A percentile compares a stretch with the other conserved stretches of the same genome.
phyloP scores from a whole-genome alignment of 192 early-diverging fungal species.

The Coemansia sp. region DNA sequence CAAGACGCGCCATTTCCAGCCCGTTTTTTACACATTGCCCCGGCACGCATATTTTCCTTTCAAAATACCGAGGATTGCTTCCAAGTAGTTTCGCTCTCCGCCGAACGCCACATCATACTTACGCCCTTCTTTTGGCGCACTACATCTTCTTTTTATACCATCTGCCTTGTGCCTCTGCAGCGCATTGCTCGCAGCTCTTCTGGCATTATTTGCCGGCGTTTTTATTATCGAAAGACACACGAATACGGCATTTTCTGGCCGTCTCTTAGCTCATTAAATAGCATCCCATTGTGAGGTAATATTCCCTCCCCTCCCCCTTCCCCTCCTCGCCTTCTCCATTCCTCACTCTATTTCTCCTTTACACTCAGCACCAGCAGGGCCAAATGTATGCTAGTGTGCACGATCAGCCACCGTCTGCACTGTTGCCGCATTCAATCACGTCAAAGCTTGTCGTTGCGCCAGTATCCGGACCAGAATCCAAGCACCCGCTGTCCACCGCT shows the following conservation, averaged over 20 bases:
- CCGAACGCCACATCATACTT: conserved; percentile 6
- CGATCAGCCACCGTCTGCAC: conserved; percentile 46
- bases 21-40: not conserved
- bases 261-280: conserved; percentile 10
- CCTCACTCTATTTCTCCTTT: conserved; percentile 6
- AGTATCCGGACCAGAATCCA: conserved; percentile 30
- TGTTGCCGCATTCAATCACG: conserved; percentile 45
- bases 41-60: conserved; percentile 4
- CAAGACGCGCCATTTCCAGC: not conserved
- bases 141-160: conserved; percentile 3
- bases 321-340: conserved; percentile 9
- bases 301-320: conserved; percentile 10
- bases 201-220: conserved; percentile 10
- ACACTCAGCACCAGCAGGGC: conserved; percentile 10
- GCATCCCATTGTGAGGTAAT: conserved; percentile 34
- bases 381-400: conserved; percentile 51
- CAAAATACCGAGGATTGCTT: conserved; percentile 6
- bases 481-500: conserved; percentile 26
- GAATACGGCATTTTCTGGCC: not conserved
- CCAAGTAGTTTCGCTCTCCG: conserved; percentile 7
- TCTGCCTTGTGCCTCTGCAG: not conserved
- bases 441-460: conserved; percentile 23
- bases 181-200: not conserved
- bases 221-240: conserved; percentile 2
- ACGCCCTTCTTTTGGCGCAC: not conserved